phyloP scores from a whole-genome alignment of 495 filamentous ascomycete species.

The Apiosordaria backusii region DNA sequence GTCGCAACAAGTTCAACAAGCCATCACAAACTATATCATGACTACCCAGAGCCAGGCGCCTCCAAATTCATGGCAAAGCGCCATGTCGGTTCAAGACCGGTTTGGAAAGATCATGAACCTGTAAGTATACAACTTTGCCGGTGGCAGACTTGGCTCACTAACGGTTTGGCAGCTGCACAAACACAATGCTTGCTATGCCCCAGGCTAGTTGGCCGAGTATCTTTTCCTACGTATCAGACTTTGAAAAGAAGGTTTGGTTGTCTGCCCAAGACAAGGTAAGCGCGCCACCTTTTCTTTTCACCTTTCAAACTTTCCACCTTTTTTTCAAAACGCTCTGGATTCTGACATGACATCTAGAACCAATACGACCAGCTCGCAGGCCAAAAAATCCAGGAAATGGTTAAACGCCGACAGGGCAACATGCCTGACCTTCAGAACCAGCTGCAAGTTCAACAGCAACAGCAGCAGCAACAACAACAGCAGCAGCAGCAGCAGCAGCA shows the following conservation, averaged over 20 bases:
- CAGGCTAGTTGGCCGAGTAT: slow-evolving; percentile 30
- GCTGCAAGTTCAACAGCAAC: slow-evolving; percentile 31
- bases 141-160: not conserved
- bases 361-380: slow-evolving; percentile 36
- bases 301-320: not conserved
- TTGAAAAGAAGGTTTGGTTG: slow-evolving; percentile 44
- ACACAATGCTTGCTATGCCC: slow-evolving; percentile 41
- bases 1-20: slow-evolving; percentile 23
- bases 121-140: slow-evolving; percentile 23
- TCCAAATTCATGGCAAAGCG: slow-evolving; percentile 34
- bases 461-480: slow-evolving; percentile 31
- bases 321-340: slow-evolving; percentile 15
- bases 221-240: slow-evolving; percentile 31
- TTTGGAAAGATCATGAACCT: slow-evolving; percentile 35
- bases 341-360: slow-evolving; percentile 28
- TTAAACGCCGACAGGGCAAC: slow-evolving; percentile 41
- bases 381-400: slow-evolving; percentile 35
- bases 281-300: not conserved
- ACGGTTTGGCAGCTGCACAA: slow-evolving; percentile 35
- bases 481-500: slow-evolving; percentile 28
- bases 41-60: slow-evolving; percentile 10
- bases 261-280: slow-evolving; percentile 43
- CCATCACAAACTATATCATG: not conserved
- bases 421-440: slow-evolving; percentile 40
- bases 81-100: slow-evolving; percentile 28